Percentiles rank a stretch among this genome's conserved stretches.
Conservation (phyloP, 768 basidiomycete species). For the Mycena capillaripes region DNA sequence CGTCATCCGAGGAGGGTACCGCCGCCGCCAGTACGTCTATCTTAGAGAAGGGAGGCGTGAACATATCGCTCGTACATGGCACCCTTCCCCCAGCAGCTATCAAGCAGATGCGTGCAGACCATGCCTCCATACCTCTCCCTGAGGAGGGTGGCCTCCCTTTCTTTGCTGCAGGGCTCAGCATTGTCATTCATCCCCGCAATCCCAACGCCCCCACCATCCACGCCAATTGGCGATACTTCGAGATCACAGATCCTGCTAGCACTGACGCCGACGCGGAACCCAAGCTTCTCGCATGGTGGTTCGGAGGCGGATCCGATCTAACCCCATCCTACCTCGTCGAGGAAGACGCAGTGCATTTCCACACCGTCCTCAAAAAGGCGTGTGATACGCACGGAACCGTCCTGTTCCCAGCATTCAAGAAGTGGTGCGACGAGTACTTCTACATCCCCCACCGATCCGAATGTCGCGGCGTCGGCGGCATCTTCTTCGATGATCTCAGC, state of each 20-base stretch:
- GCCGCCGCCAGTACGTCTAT: slow-evolving; percentile 54
- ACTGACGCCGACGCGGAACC: slow-evolving; percentile 51
- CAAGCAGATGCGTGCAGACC: slow-evolving; percentile 95
- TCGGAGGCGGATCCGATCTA: slow-evolving; percentile 95
- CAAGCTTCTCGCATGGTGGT: slow-evolving; percentile 94
- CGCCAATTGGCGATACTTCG: slow-evolving; percentile 98
- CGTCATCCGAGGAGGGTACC: slow-evolving; percentile 50
- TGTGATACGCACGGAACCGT: slow-evolving; percentile 79
- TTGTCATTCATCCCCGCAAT: slow-evolving; percentile 95
- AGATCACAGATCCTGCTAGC: slow-evolving; percentile 74
- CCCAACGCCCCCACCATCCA: slow-evolving; percentile 96
- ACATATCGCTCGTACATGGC: slow-evolving; percentile 93
- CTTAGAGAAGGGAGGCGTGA: slow-evolving; percentile 97
- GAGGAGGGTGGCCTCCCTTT: slow-evolving; percentile 82
- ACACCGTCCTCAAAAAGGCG: slow-evolving; percentile 78
- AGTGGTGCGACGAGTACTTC: slow-evolving; percentile 99
- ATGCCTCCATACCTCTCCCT: slow-evolving; percentile 78
- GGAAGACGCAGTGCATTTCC: slow-evolving; percentile 91
- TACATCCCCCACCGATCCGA: slow-evolving; percentile 90
- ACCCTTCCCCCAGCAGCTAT: slow-evolving; percentile 90
- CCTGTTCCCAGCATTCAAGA: slow-evolving; percentile 87
- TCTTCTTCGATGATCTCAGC: slow-evolving; percentile 97
- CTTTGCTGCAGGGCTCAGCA: slow-evolving; percentile 92
- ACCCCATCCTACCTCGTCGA: slow-evolving; percentile 94
- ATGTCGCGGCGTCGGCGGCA: slow-evolving; percentile 90